Evolutionary conservation across 164 flowering plant genomes (phyloP).

Genomic region (Dillenia suffruticosa): DNA sequence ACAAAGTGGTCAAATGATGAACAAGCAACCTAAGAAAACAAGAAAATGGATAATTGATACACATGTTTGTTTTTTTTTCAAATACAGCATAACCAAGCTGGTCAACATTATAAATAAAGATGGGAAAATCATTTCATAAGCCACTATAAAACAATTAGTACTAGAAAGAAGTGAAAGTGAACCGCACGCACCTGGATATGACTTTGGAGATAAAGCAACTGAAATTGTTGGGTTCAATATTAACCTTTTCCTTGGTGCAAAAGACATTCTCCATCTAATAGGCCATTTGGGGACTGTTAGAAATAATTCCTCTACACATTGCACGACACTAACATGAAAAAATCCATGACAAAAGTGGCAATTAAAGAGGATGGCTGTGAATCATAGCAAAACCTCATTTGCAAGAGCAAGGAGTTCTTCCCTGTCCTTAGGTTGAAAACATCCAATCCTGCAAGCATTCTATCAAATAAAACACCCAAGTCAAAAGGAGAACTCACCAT

Average conservation of each 20-base stretch:
- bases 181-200: conserved; percentile 53
- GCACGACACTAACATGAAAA: not conserved
- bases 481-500: not conserved
- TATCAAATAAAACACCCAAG: conserved; percentile 20
- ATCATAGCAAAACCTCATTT: conserved; percentile 41
- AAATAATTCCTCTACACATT: not conserved
- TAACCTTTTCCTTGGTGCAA: conserved; percentile 26
- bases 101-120: too few species aligned
- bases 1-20: too few species aligned
- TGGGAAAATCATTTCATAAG: too few species aligned
- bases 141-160: too few species aligned
- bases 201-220: conserved; percentile 29
- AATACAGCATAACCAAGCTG: too few species aligned
- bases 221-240: conserved; percentile 18
- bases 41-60: too few species aligned
- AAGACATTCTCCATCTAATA: conserved; percentile 44
- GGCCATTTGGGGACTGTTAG: conserved; percentile 4
- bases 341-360: not conserved
- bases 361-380: not conserved
- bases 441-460: conserved; percentile 70
- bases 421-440: conserved; percentile 53
- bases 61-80: too few species aligned
- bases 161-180: too few species aligned
- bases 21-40: too few species aligned
- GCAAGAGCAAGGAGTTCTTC: conserved; percentile 48